Evolutionary conservation across 2,329 filamentous ascomycete species (phyloP).

Genomic region (Colletotrichum musicola): DNA sequence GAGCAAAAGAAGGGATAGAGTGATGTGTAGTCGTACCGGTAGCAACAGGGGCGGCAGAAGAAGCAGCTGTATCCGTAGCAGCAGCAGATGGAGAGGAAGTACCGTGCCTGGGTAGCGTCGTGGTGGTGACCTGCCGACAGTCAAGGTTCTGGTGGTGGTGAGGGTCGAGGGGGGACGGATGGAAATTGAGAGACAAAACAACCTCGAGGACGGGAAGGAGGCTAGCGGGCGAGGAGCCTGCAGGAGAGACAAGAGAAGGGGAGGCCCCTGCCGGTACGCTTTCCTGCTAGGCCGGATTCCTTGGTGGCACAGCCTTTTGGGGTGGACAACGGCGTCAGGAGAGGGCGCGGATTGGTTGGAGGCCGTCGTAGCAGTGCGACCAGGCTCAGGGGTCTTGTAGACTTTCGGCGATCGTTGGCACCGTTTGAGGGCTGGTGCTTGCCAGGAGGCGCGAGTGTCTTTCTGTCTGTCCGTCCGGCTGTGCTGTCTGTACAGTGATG

Average conservation of each 20-base stretch:
- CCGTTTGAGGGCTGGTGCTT: slow-evolving; percentile 37
- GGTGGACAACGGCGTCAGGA: slow-evolving; percentile 35
- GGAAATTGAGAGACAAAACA: slow-evolving; percentile 27
- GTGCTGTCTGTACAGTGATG: slow-evolving; percentile 5
- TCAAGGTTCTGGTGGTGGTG: neutral
- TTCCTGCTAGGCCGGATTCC: slow-evolving; percentile 29
- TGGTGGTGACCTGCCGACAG: neutral
- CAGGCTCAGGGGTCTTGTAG: slow-evolving; percentile 39
- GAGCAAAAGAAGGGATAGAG: neutral
- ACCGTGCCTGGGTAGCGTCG: neutral
- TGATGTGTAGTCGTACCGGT: neutral
- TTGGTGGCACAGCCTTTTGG: slow-evolving; percentile 36
- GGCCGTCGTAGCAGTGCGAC: slow-evolving; percentile 28
- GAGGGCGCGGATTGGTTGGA: slow-evolving; percentile 31
- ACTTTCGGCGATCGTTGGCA: slow-evolving; percentile 38
- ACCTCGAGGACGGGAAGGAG: slow-evolving; percentile 29
- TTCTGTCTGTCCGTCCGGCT: slow-evolving; percentile 3
- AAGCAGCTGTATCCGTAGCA: neutral
- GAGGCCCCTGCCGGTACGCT: slow-evolving; percentile 32
- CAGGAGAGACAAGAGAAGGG: slow-evolving; percentile 36
- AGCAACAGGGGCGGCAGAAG: neutral
- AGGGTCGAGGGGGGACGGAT: slow-evolving; percentile 12
- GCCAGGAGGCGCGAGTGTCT: slow-evolving; percentile 34
- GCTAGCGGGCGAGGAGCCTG: slow-evolving; percentile 13
- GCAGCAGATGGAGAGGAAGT: slow-evolving; percentile 9